Evolutionary conservation across 2,329 filamentous ascomycete species (phyloP), one percentile per base, ranked within the genome.

Genomic region (Trichoderma gracile): DNA sequence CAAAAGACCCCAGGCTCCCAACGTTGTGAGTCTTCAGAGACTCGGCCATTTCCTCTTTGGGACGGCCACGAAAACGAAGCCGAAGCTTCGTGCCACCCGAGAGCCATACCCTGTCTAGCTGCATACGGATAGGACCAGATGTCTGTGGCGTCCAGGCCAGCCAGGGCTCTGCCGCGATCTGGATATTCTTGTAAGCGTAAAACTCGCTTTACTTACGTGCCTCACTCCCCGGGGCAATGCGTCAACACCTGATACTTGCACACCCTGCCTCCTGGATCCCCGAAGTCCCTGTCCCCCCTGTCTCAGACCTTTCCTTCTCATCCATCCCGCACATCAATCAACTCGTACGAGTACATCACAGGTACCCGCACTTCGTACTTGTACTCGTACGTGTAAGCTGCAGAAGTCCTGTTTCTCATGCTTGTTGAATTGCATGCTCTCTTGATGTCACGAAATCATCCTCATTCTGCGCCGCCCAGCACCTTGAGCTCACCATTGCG

Each of bases 221-320:
- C 33, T 50, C 58, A 33, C 46, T 19, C 57, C 38, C 23, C 12
- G 14, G 33, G 33, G 12, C 55, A 21, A 21, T 25, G 40, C n/a
- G 23, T 61, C 43, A 23, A 10, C 17, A 33, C 25, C 19, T 55
- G 49, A 62, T 62, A 61, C 14, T 14, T 52, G 58, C 58, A 54
- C 58, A 19, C 58, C 58, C 58, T 33, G 19, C 58, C 52, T 54
- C 47, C n/a, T 53, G n/a, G n/a, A 54, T 54, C 49, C 49, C 58
- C 58, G 58, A 62, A 62, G 58, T 33, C 58, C 58, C 58, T 62
- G 58, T 53, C 58, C 54, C 58, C 58, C 58, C 49, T 43, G 49
- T 62, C 58, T 62, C 49, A 62, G 49, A 54, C 58, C 25, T 40
- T 59, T 59, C 21, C 30, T 42, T 43, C 21, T 19, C 43, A 9